Evolutionary conservation across 2,329 filamentous ascomycete genomes (phyloP), one percentile per base, ranked within the genome.

Genomic region (Ilyonectria robusta): DNA sequence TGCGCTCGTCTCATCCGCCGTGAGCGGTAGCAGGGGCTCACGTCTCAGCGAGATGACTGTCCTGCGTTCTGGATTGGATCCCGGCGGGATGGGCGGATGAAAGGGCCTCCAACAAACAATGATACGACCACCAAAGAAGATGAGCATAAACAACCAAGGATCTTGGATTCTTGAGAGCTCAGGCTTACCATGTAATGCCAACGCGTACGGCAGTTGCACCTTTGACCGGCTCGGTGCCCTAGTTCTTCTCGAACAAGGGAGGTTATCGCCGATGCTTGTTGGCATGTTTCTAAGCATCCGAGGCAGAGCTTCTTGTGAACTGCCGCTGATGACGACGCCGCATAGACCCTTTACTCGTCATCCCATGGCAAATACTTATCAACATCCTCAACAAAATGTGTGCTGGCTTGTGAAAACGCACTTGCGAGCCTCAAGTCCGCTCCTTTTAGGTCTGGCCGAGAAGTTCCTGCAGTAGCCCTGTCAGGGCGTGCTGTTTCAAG

Each of bases 381-480:
- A 7, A 35, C 21, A 13, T 33, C 5, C 17, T 19, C n/a, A 7
- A 35, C 19, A 4, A 40, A 10, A 58, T 21, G 31, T 17, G 17
- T 31, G 31, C 31, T 26, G 21, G 35, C 55, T 29, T 46, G 46
- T 42, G 50, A 56, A 56, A 59, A 21, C 26, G n/a, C 40, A 33
- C 40, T n/a, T 42, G 29, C 2, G 50, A 55, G 65, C 55, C 56
- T 51, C 55, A 47, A 17, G 21, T 26, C 37, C 33, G 9, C 9
- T 17, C 61, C 58, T 21, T 26, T 60, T 61, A 29, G 58, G n/a
- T n/a, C 33, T 42, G 19, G 53, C 57, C 48, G 35, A 29, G 37
- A 37, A 65, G 72, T 73, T 71, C 70, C 71, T 74, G 71, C 71
- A 71, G 68, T 71, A 72, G 68, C 62, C 65, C 58, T 46, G 54